Evolutionary conservation across 2,329 filamentous ascomycete genomes (phyloP).

Genomic region (Scortechinia acanthostroma): DNA sequence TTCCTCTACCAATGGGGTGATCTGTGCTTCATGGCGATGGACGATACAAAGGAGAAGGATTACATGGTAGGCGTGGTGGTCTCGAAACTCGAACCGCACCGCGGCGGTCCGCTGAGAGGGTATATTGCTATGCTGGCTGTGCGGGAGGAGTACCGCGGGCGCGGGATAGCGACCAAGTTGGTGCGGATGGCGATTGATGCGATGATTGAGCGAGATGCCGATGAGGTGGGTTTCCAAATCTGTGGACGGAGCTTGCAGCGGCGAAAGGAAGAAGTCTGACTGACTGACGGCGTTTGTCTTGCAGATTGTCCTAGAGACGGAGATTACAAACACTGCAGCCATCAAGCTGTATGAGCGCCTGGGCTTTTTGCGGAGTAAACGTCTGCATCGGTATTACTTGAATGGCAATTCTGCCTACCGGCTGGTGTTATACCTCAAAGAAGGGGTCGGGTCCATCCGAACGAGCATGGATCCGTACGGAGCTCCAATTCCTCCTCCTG

Average conservation of each 20-base stretch:
- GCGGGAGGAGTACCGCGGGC: slow-evolving; percentile 69
- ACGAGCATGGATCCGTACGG: background rate
- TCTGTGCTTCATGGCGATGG: slow-evolving; percentile 81
- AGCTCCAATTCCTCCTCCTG: too few species aligned
- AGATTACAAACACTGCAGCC: slow-evolving; percentile 83
- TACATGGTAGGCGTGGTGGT: slow-evolving; percentile 71
- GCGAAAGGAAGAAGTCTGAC: too few species aligned
- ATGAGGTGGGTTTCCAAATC: slow-evolving; percentile 44
- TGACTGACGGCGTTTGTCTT: background rate
- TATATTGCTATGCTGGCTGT: slow-evolving; percentile 99
- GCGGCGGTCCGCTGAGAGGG: slow-evolving; percentile 66
- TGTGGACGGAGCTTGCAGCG: background rate
- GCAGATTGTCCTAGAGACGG: slow-evolving; percentile 80
- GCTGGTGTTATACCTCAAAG: slow-evolving; percentile 72
- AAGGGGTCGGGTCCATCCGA: background rate
- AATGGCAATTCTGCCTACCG: slow-evolving; percentile 94
- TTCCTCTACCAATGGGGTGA: slow-evolving; percentile 97
- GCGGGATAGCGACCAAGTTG: slow-evolving; percentile 79
- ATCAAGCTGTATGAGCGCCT: slow-evolving; percentile 89
- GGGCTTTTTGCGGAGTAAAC: slow-evolving; percentile 86
- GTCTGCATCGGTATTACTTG: slow-evolving; percentile 87
- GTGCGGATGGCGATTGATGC: slow-evolving; percentile 87
- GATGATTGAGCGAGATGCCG: slow-evolving; percentile 77
- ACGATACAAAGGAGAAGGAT: background rate
- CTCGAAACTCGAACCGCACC: slow-evolving; percentile 87